These are phyloP conservation scores for Saxispiralis lemnorum DNA, from an alignment of 495 filamentous ascomycete genomes.

Conservation along the genomic window DNA sequence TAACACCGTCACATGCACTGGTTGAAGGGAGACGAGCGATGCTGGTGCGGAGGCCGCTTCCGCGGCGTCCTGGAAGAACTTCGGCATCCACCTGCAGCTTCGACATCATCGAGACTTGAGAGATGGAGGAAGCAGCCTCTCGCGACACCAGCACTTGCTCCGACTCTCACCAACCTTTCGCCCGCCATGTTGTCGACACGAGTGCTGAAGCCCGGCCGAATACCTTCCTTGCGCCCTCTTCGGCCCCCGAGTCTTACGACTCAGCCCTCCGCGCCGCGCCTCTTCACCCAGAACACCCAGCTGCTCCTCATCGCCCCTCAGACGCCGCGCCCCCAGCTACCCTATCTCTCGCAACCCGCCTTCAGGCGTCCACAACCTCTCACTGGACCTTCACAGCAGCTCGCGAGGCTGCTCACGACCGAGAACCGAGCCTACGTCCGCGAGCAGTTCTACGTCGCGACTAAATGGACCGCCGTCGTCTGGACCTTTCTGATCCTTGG, in stretches of 20 bases:
- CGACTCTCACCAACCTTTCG: background rate
- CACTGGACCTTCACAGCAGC: slow-evolving; percentile 33
- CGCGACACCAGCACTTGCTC: background rate
- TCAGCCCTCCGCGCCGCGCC: slow-evolving; percentile 3
- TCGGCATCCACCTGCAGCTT: no score
- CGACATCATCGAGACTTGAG: no score
- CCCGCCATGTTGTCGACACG: slow-evolving; percentile 10
- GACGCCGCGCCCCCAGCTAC: slow-evolving; percentile 54
- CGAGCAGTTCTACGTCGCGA: slow-evolving; percentile 40
- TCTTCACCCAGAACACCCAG: slow-evolving; percentile 32
- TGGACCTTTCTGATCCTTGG: slow-evolving; percentile 38
- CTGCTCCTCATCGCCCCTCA: slow-evolving; percentile 31
- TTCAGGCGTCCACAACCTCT: slow-evolving; percentile 24
- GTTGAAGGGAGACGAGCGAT: no score
- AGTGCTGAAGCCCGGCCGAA: slow-evolving; percentile 1
- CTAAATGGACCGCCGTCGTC: slow-evolving; percentile 39
- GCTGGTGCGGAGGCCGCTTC: no score
- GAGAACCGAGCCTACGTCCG: slow-evolving; percentile 51
- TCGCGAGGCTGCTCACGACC: slow-evolving; percentile 58
- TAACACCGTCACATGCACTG: no score
- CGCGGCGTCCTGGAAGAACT: no score
- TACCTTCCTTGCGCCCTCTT: slow-evolving; percentile 7
- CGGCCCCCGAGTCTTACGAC: slow-evolving; percentile 9
- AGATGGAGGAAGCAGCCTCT: no score
- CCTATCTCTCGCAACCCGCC: slow-evolving; percentile 46